These are phyloP conservation scores for Ceratocystis albifundus DNA, from an alignment of 2,329 filamentous ascomycete species.

Conservation along the genomic window DNA sequence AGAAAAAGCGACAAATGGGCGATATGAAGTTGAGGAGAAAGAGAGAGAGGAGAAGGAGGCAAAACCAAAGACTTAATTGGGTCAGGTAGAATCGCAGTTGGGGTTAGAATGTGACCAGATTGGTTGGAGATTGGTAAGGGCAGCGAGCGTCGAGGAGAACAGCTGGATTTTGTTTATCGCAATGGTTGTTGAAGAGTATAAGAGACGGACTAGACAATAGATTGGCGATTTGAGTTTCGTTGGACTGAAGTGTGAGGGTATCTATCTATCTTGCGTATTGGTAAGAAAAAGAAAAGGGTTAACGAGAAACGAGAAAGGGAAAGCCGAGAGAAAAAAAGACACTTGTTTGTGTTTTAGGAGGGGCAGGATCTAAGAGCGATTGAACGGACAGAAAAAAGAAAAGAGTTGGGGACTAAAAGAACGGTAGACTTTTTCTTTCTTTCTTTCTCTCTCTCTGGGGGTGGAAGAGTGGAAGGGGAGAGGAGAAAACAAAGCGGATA, in stretches of 20 bases:
- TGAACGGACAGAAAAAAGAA: neutral
- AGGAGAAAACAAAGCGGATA: neutral
- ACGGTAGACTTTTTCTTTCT: neutral
- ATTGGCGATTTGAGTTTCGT: neutral
- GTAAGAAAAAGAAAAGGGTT: constrained; percentile 4
- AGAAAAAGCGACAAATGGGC: neutral
- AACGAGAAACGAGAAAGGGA: neutral
- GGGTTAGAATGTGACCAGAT: neutral
- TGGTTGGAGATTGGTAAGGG: neutral
- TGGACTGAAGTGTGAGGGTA: neutral
- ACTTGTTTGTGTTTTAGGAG: constrained; percentile 5
- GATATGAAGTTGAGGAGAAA: neutral
- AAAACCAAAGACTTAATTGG: neutral
- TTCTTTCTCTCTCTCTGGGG: no score
- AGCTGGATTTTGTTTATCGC: neutral
- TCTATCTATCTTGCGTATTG: neutral
- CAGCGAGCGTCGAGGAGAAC: neutral
- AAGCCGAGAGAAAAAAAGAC: neutral
- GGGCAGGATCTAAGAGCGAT: neutral
- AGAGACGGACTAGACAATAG: neutral
- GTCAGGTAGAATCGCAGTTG: neutral
- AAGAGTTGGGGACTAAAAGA: neutral
- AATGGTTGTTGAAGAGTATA: neutral
- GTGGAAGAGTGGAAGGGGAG: neutral
- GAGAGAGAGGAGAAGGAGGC: neutral